phyloP scores from a whole-genome alignment of 805 yeast species.

The Metschnikowia bowlesiae region DNA sequence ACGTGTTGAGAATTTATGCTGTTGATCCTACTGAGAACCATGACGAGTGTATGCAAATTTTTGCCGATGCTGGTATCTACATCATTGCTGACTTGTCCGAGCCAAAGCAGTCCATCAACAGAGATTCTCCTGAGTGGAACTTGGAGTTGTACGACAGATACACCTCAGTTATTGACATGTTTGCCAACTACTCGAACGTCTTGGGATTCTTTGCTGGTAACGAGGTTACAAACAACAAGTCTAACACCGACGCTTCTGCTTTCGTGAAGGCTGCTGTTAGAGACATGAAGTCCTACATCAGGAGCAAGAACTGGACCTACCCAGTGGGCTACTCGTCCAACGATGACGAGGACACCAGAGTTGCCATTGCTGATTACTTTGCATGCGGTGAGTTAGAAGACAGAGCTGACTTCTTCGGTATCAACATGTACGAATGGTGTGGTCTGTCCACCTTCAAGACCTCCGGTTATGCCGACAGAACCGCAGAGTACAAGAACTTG shows the following conservation, averaged over 20 bases:
- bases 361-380: conserved; percentile 76
- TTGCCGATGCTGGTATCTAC: conserved; percentile 44
- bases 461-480: conserved; percentile 70
- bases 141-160: conserved; percentile 68
- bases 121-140: conserved; percentile 78
- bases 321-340: conserved; percentile 95
- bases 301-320: conserved; percentile 47
- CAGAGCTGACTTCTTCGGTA: conserved; percentile 75
- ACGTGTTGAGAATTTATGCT: conserved; percentile 82
- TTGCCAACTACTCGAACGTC: conserved; percentile 73
- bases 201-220: conserved; percentile 97
- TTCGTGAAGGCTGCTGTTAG: conserved; percentile 95
- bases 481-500: conserved; percentile 66
- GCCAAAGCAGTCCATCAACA: conserved; percentile 72
- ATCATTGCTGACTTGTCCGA: conserved; percentile 49
- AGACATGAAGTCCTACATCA: conserved; percentile 76
- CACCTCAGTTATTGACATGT: conserved; percentile 73
- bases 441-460: conserved; percentile 53
- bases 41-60: conserved; percentile 57
- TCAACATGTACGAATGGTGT: conserved; percentile 89
- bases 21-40: conserved; percentile 70
- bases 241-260: conserved; percentile 87
- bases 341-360: conserved; percentile 81
- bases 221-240: conserved; percentile 82
- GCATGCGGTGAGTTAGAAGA: conserved; percentile 69